Conservation (phyloP, 1,139 yeast species). For the Lodderomyces orthopsilosis region DNA sequence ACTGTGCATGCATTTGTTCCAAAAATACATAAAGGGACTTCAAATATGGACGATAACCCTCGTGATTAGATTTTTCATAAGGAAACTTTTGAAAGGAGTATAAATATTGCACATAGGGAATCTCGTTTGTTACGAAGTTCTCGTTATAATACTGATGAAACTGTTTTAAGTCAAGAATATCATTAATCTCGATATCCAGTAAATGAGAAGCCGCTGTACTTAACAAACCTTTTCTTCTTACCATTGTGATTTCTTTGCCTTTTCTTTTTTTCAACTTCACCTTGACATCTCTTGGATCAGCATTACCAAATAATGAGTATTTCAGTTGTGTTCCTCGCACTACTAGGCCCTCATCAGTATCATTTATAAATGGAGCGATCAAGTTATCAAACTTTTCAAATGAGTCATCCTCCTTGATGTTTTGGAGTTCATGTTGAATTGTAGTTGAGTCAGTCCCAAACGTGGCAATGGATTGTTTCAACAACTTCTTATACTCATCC, state of each 20-base stretch:
- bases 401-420: constrained; percentile 24
- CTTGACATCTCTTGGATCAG: constrained; percentile 12
- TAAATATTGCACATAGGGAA: constrained; percentile 53
- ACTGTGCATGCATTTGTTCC: constrained; percentile 38
- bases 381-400: constrained; percentile 45
- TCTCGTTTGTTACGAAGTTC: constrained; percentile 30
- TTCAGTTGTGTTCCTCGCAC: constrained; percentile 33
- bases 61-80: constrained; percentile 19
- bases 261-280: constrained; percentile 12
- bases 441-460: constrained; percentile 16
- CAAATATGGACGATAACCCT: constrained; percentile 44
- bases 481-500: constrained; percentile 37
- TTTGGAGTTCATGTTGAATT: constrained; percentile 21
- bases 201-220: constrained; percentile 52
- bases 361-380: constrained; percentile 25
- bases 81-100: constrained; percentile 42
- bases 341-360: constrained; percentile 27
- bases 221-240: constrained; percentile 35
- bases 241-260: constrained; percentile 25
- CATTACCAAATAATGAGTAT: constrained; percentile 25
- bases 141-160: constrained; percentile 50
- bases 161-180: constrained; percentile 48
- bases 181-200: constrained; percentile 15
- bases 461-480: constrained; percentile 4
- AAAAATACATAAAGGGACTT: constrained; percentile 46